Evolutionary conservation across 2,329 filamentous ascomycete genomes (phyloP).

Genomic region (Penicillium corylophilum): DNA sequence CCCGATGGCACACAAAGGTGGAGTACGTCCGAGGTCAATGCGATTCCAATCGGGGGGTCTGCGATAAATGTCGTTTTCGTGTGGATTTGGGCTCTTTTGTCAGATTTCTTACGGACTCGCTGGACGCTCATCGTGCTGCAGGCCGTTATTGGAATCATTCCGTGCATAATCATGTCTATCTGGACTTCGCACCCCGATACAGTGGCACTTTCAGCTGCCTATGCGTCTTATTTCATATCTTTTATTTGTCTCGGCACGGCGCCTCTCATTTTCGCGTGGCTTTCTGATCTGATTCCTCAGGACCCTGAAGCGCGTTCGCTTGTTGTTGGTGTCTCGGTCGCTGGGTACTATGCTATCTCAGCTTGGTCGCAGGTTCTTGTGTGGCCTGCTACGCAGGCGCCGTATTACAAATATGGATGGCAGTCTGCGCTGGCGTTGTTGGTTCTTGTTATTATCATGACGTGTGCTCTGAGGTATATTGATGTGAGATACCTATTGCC

Average conservation of each 20-base stretch:
- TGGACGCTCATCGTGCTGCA: slow-evolving; percentile 54
- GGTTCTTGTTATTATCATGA: slow-evolving; percentile 49
- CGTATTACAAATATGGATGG: slow-evolving; percentile 52
- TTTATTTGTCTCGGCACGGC: slow-evolving; percentile 52
- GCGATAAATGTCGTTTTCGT: slow-evolving; percentile 53
- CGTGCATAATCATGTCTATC: slow-evolving; percentile 54
- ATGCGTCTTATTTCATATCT: slow-evolving; percentile 54
- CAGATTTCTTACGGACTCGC: slow-evolving; percentile 50
- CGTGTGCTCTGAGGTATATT: slow-evolving; percentile 44
- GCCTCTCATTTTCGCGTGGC: slow-evolving; percentile 54
- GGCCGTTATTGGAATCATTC: slow-evolving; percentile 48
- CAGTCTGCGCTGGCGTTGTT: slow-evolving; percentile 48
- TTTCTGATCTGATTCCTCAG: slow-evolving; percentile 52
- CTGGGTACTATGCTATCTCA: slow-evolving; percentile 52
- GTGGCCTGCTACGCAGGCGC: slow-evolving; percentile 54
- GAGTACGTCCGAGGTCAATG: slow-evolving; percentile 48
- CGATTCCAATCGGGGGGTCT: slow-evolving; percentile 50
- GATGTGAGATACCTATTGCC: slow-evolving; percentile 44
- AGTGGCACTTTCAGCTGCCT: slow-evolving; percentile 49
- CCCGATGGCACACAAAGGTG: slow-evolving; percentile 46
- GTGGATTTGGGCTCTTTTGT: slow-evolving; percentile 56
- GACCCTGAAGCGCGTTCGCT: slow-evolving; percentile 52
- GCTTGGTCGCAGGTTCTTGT: slow-evolving; percentile 55
- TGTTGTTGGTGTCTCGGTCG: slow-evolving; percentile 51
- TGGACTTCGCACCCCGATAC: slow-evolving; percentile 50